A percentile compares a stretch with the other conserved stretches of the same genome.
These are phyloP conservation scores for Talaromyces proteolyticus DNA, from an alignment of 495 filamentous ascomycete species.

Conservation along the genomic window DNA sequence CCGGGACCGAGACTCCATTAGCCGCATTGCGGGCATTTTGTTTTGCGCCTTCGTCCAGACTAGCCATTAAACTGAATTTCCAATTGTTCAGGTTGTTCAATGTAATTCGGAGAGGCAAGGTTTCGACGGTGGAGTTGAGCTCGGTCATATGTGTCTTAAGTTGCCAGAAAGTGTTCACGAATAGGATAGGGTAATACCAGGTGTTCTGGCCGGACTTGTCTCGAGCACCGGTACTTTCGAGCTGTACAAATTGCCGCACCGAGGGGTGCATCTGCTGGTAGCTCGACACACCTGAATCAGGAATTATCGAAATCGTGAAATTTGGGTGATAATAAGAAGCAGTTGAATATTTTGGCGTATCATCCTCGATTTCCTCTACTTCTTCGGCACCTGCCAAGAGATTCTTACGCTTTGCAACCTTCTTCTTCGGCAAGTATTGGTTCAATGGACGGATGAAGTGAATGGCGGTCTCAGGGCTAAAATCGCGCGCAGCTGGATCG, in stretches of 20 bases:
- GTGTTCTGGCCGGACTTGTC: conserved; percentile 81
- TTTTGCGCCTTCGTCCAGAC: conserved; percentile 82
- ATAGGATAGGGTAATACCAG: conserved; percentile 95
- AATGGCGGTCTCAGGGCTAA: conserved; percentile 67
- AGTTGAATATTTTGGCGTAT: conserved; percentile 54
- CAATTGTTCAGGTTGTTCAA: conserved; percentile 79
- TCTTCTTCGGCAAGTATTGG: conserved; percentile 88
- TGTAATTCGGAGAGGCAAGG: conserved; percentile 76
- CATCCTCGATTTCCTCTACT: conserved; percentile 43
- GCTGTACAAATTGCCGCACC: conserved; percentile 65
- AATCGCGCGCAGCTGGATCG: conserved; percentile 67
- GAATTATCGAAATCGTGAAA: conserved; percentile 81
- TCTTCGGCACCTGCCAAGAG: conserved; percentile 60
- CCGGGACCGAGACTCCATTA: conserved; percentile 55
- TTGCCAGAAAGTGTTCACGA: conserved; percentile 96
- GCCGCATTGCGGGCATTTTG: conserved; percentile 68
- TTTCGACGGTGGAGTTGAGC: conserved; percentile 84
- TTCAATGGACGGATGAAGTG: conserved; percentile 83
- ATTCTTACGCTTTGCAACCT: conserved; percentile 83
- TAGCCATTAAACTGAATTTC: conserved; percentile 83
- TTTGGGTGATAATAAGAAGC: conserved; percentile 94
- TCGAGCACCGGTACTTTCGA: conserved; percentile 68
- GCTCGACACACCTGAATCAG: conserved; percentile 63
- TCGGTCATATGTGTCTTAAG: conserved; percentile 84
- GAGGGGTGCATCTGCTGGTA: conserved; percentile 68